phyloP scores from a whole-genome alignment of 1,284 basidiomycete species.

The Trametes sp. region DNA sequence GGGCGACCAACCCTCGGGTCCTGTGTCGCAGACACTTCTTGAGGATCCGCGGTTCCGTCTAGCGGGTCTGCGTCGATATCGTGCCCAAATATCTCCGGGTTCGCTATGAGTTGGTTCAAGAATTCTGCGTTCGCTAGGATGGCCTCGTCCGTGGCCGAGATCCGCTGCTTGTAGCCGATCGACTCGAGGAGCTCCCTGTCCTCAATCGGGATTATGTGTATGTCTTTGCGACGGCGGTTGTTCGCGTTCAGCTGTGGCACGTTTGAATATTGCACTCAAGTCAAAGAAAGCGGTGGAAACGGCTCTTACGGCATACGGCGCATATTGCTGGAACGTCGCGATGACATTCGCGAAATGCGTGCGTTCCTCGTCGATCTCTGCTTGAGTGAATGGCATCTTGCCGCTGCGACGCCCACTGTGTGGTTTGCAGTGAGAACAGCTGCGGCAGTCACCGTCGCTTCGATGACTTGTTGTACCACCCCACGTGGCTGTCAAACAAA shows the following conservation, averaged over 20 bases:
- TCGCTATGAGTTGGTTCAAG: slow-evolving; percentile 66
- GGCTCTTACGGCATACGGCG: slow-evolving; percentile 65
- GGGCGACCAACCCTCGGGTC: not conserved
- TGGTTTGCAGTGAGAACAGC: not conserved
- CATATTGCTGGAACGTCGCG: slow-evolving; percentile 70
- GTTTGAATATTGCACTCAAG: slow-evolving; percentile 7
- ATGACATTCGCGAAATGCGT: slow-evolving; percentile 74
- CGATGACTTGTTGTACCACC: slow-evolving; percentile 1
- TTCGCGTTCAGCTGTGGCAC: slow-evolving; percentile 69
- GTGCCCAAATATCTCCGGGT: slow-evolving; percentile 78
- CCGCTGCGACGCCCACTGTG: not conserved
- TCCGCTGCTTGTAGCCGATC: slow-evolving; percentile 72
- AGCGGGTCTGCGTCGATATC: slow-evolving; percentile 45
- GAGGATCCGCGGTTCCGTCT: not conserved
- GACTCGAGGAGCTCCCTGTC: slow-evolving; percentile 68
- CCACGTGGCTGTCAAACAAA: slow-evolving; percentile 8
- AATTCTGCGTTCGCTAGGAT: slow-evolving; percentile 77
- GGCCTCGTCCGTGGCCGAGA: slow-evolving; percentile 71
- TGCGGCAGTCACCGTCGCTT: not conserved
- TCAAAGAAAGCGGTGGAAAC: not conserved
- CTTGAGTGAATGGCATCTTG: slow-evolving; percentile 38
- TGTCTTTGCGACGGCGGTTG: slow-evolving; percentile 76
- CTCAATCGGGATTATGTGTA: slow-evolving; percentile 63
- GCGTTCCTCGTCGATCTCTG: slow-evolving; percentile 56
- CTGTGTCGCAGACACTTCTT: not conserved